Percentiles rank a stretch among this genome's conserved stretches.
These are phyloP conservation scores for Geotrichum restrictum DNA, from an alignment of 1,139 yeast genomes.

Conservation along the genomic window DNA sequence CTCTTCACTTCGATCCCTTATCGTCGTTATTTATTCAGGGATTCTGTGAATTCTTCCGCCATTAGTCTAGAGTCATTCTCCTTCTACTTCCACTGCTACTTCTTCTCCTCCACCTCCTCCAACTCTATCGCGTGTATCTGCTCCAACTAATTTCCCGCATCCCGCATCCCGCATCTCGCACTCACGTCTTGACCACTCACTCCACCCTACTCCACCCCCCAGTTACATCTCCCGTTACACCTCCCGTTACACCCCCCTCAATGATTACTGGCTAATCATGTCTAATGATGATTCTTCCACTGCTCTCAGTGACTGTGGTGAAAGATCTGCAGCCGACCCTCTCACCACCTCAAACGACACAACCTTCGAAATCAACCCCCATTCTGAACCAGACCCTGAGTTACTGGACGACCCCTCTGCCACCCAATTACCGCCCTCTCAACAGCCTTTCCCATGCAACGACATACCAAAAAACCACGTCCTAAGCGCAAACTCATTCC, in stretches of 20 bases:
- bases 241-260: conserved; percentile 1
- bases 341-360: neutral
- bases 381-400: neutral
- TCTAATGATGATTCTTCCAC: conserved; percentile 13
- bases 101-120: too few relatives aligned
- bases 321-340: neutral
- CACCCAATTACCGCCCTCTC: neutral
- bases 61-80: too few relatives aligned
- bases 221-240: too few relatives aligned
- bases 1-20: neutral
- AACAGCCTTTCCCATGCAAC: too few relatives aligned
- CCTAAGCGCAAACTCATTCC: conserved; percentile 32
- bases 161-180: too few relatives aligned
- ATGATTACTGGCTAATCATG: conserved; percentile 16
- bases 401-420: neutral
- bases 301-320: conserved; percentile 3
- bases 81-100: too few relatives aligned
- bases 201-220: too few relatives aligned
- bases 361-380: neutral
- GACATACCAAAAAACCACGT: conserved; percentile 21
- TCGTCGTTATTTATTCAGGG: neutral
- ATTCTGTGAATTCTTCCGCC: too few relatives aligned
- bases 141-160: too few relatives aligned
- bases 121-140: too few relatives aligned
- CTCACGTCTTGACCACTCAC: too few relatives aligned